Conservation (phyloP, 768 basidiomycete species). For the Psilocybe subaeruginosa region DNA sequence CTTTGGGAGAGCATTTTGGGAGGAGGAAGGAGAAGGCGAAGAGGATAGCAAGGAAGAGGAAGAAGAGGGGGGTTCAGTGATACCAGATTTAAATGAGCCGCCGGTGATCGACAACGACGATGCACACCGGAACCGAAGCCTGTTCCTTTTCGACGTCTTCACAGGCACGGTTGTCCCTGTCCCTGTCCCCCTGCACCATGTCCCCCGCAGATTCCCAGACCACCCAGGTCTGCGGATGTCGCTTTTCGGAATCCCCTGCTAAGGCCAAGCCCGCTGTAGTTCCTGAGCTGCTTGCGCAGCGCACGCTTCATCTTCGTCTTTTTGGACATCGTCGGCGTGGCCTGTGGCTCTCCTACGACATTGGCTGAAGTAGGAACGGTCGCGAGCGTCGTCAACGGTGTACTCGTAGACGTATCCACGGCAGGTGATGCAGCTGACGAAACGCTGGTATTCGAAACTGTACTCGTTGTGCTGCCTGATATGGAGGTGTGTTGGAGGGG, state of each 20-base stretch:
- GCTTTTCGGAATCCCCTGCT: conserved; percentile 32
- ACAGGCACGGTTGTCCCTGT: neutral
- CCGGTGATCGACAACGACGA: conserved; percentile 18
- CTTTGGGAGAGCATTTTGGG: neutral
- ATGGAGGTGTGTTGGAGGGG: too few species aligned
- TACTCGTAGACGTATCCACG: too few species aligned
- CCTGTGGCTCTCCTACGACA: neutral
- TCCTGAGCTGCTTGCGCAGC: conserved; percentile 37
- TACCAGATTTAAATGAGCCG: conserved; percentile 9
- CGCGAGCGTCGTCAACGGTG: too few species aligned
- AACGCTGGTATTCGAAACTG: too few species aligned
- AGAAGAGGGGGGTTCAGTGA: neutral
- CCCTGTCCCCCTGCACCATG: neutral
- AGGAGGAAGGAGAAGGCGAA: neutral
- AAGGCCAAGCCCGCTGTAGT: neutral
- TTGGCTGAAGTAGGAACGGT: too few species aligned
- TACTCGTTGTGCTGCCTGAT: too few species aligned
- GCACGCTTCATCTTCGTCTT: conserved; percentile 55
- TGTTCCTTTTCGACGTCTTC: conserved; percentile 21
- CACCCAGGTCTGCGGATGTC: neutral
- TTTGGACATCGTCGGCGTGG: conserved; percentile 11
- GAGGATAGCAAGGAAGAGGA: neutral
- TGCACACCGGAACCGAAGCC: conserved; percentile 16
- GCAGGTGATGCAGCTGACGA: too few species aligned
- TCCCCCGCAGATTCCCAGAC: conserved; percentile 5